Base-by-base conservation (phyloP, 495 filamentous ascomycete genomes). In the Neurospora sp. region DNA sequence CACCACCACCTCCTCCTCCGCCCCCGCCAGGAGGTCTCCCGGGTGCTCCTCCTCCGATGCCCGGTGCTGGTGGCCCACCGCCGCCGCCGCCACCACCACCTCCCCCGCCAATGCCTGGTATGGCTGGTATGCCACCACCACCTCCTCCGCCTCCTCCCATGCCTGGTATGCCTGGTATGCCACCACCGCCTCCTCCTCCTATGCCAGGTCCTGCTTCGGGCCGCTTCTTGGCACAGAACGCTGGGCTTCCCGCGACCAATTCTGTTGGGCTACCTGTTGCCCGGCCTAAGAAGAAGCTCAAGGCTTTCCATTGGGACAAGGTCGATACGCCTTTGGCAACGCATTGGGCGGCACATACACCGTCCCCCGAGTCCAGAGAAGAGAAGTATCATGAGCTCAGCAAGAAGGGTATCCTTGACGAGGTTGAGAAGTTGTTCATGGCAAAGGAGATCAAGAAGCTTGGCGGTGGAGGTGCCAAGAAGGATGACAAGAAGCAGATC, bases 281-380 rank as follows among this genome's bases (percentile, higher is more conserved):
- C 37, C 87, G 95, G 76, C 95, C 96, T 40, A 98, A 97, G 88
- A 98, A 96, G 90, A 99, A 98, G 84, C 92, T 99, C 78, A 99
- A 99, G 88, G 95, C 96, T 42, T 88, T 99, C 75, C 96, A 99
- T 85, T 99, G 96, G 96, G 96, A 99, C 80, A 99, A 99, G 84
- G 92, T 99, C 44, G 96, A 99, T 82, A 87, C 93, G 71, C 93
- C 94, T 18, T 91, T 97, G 79, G 93, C 95, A 44, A 98, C 96
- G 41, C 93, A 98, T 74, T 99, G 96, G 96, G 96, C 96, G 46
- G 84, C 89, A 18, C 93, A 97, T 80, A 89, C 92, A 37, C 91
- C 92, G 12, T 96, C 93, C 9, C 85, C 87, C 16, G 89, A 95
- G 79, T 92, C 90, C 74, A 93, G 93, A 79, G 96, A 99, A 85